Base-by-base conservation (phyloP, 2,329 filamentous ascomycete genomes). In the Sclerotinia nivalis region DNA sequence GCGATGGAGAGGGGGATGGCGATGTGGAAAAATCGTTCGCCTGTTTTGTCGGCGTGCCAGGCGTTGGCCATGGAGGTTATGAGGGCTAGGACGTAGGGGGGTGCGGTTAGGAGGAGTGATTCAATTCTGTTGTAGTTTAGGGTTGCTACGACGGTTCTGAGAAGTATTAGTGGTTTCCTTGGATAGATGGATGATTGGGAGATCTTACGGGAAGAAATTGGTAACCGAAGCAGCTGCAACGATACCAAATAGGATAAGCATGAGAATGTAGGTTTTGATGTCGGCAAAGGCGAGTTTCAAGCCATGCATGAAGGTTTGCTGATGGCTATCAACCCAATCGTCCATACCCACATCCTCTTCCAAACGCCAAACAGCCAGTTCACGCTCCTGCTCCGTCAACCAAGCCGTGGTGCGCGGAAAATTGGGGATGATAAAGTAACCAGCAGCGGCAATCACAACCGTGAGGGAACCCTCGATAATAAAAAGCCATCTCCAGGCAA, bases 11-110 rank as follows among this genome's bases (percentile, higher is more conserved):
- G 82, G 0, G 91, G 90, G 1, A 87, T 69, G 0, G 84, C 83
- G 71, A 93, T 85, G 78, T 93, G 91, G 77, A 86, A 87, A 79
- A 88, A 93, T 7, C 90, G 85, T 79, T 93, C 91, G 28, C 89
- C 89, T 0, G 88, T 91, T 55, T 83, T 85, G 78, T 93, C 91
- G 22, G 91, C 89, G 78, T 92, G 89, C 84, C 87, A 89, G 5
- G 90, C 88, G 73, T 91, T 92, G 56, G 83, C 69, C 73, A 89
- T 88, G 1, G 88, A 87, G 0, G 86, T 87, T 56, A 91, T 84
- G 45, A 88, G 84, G 62, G 83, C 84, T 18, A 90, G 82, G 4
- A 89, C 85, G 77, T 90, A 91, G 1, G 89, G 89, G 0, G 90
- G 90, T 0, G 85, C 86, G 0, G 88, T 90, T 67, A 91, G 81